Evolutionary conservation across 176 grass and related monocot genomes (phyloP).

Genomic region (Pontederia crassipes): DNA sequence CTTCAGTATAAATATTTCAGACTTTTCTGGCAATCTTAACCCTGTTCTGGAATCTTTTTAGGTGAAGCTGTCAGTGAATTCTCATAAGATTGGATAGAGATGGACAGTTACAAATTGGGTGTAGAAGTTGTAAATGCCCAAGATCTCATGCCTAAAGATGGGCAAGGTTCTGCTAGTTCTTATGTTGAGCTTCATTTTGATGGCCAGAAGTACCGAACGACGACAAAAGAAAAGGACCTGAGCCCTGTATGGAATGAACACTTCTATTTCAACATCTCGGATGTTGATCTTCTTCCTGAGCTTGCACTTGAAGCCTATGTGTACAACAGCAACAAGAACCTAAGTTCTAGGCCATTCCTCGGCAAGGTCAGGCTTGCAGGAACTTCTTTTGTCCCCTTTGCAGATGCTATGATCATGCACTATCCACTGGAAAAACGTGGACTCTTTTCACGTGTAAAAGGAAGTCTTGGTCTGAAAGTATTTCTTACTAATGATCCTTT

Average conservation of each 20-base stretch:
- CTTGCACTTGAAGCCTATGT: constrained; percentile 85
- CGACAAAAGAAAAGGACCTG: constrained; percentile 73
- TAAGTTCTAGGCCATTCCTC: constrained; percentile 54
- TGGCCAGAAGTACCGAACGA: constrained; percentile 78
- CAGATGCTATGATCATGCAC: constrained; percentile 72
- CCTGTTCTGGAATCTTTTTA: neutral
- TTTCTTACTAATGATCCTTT: constrained; percentile 80
- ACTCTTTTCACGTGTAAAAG: constrained; percentile 85
- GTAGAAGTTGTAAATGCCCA: constrained; percentile 79
- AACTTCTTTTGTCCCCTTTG: constrained; percentile 75
- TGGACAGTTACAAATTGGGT: constrained; percentile 50
- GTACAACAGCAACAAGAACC: constrained; percentile 55
- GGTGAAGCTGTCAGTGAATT: neutral
- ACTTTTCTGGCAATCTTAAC: too few relatives aligned
- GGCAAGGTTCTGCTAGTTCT: constrained; percentile 72
- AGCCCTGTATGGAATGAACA: constrained; percentile 77
- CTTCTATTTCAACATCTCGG: constrained; percentile 81
- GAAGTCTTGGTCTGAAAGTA: constrained; percentile 78
- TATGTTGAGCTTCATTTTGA: constrained; percentile 82
- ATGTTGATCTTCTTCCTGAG: constrained; percentile 58
- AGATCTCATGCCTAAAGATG: constrained; percentile 94
- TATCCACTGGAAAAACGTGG: constrained; percentile 91
- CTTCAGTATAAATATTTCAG: too few relatives aligned
- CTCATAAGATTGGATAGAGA: neutral
- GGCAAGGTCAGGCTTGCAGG: constrained; percentile 87